A percentile compares a stretch with the other conserved stretches of the same genome.
Evolutionary conservation across 2,329 filamentous ascomycete species (phyloP).

Genomic region (Thermoascus crustaceus): DNA sequence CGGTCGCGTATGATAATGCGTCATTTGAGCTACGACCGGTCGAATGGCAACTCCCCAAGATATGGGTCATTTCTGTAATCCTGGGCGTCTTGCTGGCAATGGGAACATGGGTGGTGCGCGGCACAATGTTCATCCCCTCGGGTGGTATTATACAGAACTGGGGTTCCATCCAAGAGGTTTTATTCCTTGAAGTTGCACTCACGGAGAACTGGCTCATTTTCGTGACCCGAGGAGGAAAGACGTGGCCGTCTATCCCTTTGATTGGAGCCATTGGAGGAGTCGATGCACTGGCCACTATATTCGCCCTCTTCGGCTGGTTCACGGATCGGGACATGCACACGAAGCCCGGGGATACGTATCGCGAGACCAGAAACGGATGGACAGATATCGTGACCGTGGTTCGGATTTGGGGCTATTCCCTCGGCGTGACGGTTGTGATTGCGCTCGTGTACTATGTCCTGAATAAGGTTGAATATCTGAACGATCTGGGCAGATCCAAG

Average conservation of each 20-base stretch:
- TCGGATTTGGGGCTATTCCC: constrained; percentile 44
- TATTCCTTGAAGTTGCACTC: constrained; percentile 84
- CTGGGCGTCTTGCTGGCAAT: constrained; percentile 61
- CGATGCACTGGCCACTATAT: constrained; percentile 63
- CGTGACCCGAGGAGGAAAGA: constrained; percentile 75
- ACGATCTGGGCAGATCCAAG: constrained; percentile 41
- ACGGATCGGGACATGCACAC: constrained; percentile 42
- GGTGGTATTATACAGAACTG: constrained; percentile 69
- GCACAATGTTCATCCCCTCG: constrained; percentile 58
- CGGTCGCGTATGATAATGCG: constrained; percentile 76
- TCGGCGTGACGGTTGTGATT: constrained; percentile 44
- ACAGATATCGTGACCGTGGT: constrained; percentile 50
- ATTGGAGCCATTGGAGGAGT: constrained; percentile 63
- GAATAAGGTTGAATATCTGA: constrained; percentile 37
- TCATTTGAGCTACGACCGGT: constrained; percentile 68
- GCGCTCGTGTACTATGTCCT: constrained; percentile 43
- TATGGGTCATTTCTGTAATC: constrained; percentile 58
- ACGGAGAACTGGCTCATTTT: constrained; percentile 97
- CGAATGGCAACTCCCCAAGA: constrained; percentile 76
- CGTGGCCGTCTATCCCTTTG: constrained; percentile 66
- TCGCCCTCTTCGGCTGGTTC: constrained; percentile 70
- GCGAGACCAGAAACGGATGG: constrained; percentile 44
- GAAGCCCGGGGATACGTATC: constrained; percentile 17
- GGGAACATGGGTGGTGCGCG: constrained; percentile 67
- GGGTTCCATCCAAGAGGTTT: constrained; percentile 64